These are phyloP conservation scores for Penicillium coprophilum DNA, from an alignment of 495 filamentous ascomycete species.

Conservation along the genomic window DNA sequence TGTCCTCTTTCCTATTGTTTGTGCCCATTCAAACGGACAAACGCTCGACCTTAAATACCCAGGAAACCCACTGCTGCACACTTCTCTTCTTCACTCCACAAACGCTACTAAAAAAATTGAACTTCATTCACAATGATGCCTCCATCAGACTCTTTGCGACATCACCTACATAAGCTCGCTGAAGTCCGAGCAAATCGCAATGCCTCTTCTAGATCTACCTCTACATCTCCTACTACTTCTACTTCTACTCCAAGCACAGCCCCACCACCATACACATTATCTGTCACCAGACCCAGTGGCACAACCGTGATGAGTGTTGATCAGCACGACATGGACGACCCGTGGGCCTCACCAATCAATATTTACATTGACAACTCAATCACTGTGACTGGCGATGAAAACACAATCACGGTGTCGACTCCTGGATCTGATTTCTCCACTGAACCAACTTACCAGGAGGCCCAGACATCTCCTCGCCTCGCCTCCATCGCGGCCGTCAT, in stretches of 20 bases:
- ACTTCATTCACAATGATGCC: conserved; percentile 19
- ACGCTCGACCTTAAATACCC: conserved; percentile 2
- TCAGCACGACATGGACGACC: conserved; percentile 8
- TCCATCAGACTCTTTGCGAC: conserved; percentile 25
- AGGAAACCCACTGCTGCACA: neutral
- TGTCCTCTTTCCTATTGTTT: conserved; percentile 10
- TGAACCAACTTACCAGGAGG: neutral
- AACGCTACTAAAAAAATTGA: neutral
- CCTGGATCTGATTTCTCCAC: neutral
- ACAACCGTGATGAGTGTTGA: conserved; percentile 8
- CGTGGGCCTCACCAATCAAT: conserved; percentile 14
- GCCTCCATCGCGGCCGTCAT: conserved; percentile 7
- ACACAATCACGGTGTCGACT: conserved; percentile 32
- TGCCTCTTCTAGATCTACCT: neutral
- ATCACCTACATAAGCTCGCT: conserved; percentile 27
- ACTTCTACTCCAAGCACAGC: conserved; percentile 19
- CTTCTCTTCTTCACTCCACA: neutral
- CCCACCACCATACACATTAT: conserved; percentile 6
- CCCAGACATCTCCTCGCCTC: neutral
- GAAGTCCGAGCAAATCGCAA: conserved; percentile 19
- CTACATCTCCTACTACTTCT: neutral
- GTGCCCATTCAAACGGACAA: conserved; percentile 1
- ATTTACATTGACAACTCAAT: conserved; percentile 43
- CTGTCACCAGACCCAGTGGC: conserved; percentile 9
- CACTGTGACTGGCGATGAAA: conserved; percentile 34